phyloP scores from a whole-genome alignment of 371 early-diverging fungal species.

The Nematocida ausubeli region DNA sequence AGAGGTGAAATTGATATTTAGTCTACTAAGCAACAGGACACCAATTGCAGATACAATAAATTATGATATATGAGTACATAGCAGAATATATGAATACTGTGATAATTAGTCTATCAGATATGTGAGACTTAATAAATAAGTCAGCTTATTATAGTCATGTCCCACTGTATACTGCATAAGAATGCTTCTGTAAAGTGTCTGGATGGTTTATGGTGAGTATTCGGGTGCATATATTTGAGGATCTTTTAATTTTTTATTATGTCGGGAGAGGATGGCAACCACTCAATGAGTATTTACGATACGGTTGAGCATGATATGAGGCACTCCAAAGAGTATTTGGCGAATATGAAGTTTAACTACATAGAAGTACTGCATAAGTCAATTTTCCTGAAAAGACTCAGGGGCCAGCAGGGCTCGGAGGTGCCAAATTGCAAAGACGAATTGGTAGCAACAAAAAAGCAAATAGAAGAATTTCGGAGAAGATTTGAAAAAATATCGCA shows the following conservation, averaged over 20 bases:
- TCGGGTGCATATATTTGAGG: constrained; percentile 1
- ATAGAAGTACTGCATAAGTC: constrained; percentile 50
- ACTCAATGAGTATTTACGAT: constrained; percentile 30
- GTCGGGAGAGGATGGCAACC: background rate
- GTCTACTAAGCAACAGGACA: too few species aligned
- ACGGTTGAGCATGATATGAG: constrained; percentile 55
- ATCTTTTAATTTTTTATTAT: constrained; percentile 35
- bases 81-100: too few species aligned
- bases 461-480: constrained; percentile 24
- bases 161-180: too few species aligned
- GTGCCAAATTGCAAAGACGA: constrained; percentile 5
- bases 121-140: too few species aligned
- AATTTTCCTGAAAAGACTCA: constrained; percentile 42
- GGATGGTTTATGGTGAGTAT: too few species aligned
- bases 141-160: too few species aligned
- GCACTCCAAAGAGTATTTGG: constrained; percentile 53
- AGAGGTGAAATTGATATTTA: background rate
- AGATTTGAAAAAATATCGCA: constrained; percentile 29
- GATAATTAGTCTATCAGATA: background rate
- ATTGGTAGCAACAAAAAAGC: constrained; percentile 1
- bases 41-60: too few species aligned
- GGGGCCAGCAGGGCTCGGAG: background rate
- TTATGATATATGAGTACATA: too few species aligned
- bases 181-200: too few species aligned
- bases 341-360: constrained; percentile 54